Conservation (phyloP, 495 filamentous ascomycete genomes). For the Lentithecium fluviatile region DNA sequence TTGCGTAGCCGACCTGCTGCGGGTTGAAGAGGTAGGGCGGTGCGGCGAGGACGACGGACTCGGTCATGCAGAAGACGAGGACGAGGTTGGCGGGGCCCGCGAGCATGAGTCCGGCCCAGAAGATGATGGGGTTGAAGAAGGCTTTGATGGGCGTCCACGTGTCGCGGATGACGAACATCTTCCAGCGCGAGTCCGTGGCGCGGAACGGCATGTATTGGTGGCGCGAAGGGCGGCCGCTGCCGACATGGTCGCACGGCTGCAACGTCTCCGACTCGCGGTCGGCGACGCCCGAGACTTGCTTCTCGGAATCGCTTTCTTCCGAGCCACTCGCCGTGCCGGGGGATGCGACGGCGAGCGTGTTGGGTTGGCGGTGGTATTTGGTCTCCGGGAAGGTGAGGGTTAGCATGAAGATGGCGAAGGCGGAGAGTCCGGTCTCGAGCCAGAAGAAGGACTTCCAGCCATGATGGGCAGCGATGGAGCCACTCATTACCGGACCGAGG, state of each 20-base stretch:
- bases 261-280: constrained; percentile 4
- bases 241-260: constrained; percentile 40
- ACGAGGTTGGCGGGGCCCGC: constrained; percentile 59
- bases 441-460: constrained; percentile 59
- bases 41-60: constrained; percentile 56
- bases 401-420: constrained; percentile 49
- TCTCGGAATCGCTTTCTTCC: not conserved
- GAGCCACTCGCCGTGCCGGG: not conserved
- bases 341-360: constrained; percentile 23
- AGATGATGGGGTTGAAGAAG: constrained; percentile 60
- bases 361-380: constrained; percentile 50
- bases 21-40: constrained; percentile 58
- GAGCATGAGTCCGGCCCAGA: constrained; percentile 57
- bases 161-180: constrained; percentile 45
- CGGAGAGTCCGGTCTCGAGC: constrained; percentile 52
- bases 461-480: constrained; percentile 54
- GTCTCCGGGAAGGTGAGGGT: constrained; percentile 61
- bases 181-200: constrained; percentile 42
- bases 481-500: constrained; percentile 57
- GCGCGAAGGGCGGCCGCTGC: constrained; percentile 52
- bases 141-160: constrained; percentile 54
- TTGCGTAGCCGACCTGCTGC: constrained; percentile 42
- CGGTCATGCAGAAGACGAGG: constrained; percentile 61
- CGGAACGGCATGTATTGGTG: constrained; percentile 56
- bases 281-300: not conserved